phyloP scores from a whole-genome alignment of 345 rosid genomes.

The Rhodomyrtus tomentosa region DNA sequence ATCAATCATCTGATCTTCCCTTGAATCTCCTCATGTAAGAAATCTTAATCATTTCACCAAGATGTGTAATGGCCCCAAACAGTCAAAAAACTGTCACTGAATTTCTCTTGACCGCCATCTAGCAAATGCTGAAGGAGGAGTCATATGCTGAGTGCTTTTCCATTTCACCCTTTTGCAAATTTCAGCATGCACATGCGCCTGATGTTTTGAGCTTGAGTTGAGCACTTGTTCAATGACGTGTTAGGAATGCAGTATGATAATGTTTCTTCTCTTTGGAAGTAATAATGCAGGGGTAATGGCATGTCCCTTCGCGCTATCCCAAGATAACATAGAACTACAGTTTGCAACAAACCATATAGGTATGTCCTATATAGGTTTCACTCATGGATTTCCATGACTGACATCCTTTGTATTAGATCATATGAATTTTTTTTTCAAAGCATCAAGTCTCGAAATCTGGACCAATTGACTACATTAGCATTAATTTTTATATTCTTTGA shows the following conservation, averaged over 20 bases:
- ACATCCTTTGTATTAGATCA: not conserved
- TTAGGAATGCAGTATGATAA: not conserved
- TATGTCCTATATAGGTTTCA: conserved; percentile 1
- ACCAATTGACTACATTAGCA: not conserved
- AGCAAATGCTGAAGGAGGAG: not conserved
- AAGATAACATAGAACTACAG: conserved; percentile 36
- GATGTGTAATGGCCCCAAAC: not conserved
- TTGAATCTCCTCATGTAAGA: conserved; percentile 47
- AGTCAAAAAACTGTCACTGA: not conserved
- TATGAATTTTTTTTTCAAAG: not conserved
- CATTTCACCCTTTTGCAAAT: not conserved
- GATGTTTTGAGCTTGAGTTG: not conserved
- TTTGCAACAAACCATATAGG: conserved; percentile 57
- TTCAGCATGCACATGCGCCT: no score
- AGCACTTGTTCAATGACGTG: not conserved
- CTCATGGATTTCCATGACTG: not conserved
- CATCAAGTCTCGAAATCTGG: not conserved
- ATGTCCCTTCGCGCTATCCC: conserved; percentile 36
- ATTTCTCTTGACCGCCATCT: not conserved
- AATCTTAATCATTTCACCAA: not conserved
- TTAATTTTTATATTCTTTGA: not conserved
- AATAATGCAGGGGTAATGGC: conserved; percentile 67
- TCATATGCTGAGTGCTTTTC: not conserved
- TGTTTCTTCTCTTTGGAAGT: conserved; percentile 14
- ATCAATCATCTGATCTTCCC: conserved; percentile 33